Conservation (phyloP, 805 yeast species). For the Yarrowia sp. region DNA sequence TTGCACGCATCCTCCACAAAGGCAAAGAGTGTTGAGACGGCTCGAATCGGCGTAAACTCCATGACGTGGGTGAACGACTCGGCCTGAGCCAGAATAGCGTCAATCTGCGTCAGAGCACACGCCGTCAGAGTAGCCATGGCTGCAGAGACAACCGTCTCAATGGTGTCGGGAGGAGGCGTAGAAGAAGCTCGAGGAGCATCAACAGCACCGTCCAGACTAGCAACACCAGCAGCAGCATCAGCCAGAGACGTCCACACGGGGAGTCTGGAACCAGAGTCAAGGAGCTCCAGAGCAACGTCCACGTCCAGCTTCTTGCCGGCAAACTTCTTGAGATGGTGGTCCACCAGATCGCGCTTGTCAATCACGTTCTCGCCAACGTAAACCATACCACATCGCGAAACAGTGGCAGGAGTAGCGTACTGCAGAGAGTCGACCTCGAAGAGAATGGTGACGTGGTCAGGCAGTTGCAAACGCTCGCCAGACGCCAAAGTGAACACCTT, state of each 20-base stretch:
- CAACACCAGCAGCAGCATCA: background rate
- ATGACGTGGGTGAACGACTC: constrained; percentile 48
- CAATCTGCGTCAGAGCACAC: constrained; percentile 28
- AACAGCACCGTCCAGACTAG: background rate
- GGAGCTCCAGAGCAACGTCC: background rate
- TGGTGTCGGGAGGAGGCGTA: background rate
- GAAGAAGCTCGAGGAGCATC: background rate
- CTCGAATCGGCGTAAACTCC: constrained; percentile 45
- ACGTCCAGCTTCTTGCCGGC: background rate
- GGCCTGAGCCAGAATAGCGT: constrained; percentile 37
- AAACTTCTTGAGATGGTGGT: constrained; percentile 32
- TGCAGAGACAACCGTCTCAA: background rate
- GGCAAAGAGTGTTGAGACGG: constrained; percentile 44
- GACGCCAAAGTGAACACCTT: constrained; percentile 75
- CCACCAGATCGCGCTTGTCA: constrained; percentile 31
- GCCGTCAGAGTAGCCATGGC: background rate
- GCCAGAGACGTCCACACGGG: background rate
- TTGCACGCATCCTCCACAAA: constrained; percentile 44
- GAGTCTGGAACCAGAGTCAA: background rate
- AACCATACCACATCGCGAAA: constrained; percentile 88
- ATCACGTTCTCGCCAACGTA: constrained; percentile 54
- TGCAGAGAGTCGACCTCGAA: constrained; percentile 72
- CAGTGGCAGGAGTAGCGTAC: constrained; percentile 84
- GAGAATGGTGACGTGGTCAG: constrained; percentile 58
- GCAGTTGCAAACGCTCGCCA: constrained; percentile 78